Evolutionary conservation across 2,329 filamentous ascomycete genomes (phyloP), one percentile per base, ranked within the genome.

Genomic region (Cadophora sp.): DNA sequence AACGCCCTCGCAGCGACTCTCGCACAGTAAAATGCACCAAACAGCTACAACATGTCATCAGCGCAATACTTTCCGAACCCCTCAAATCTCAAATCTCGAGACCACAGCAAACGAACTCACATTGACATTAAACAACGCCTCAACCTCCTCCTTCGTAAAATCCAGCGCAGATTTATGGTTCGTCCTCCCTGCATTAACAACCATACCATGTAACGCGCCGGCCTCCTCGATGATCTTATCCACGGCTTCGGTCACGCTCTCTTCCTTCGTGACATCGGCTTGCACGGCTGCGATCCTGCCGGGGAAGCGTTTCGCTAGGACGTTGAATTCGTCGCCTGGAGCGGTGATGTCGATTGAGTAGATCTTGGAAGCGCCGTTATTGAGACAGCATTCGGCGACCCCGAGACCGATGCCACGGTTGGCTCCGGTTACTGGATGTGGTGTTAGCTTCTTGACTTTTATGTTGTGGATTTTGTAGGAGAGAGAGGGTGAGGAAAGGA

Each of bases 81-180:
- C 51, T 3, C 4, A 7, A 22, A 18, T 1, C 13, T 33, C 24
- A 47, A 58, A 30, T 30, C 27, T 30, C 27, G 6, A 30, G 4
- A 30, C 27, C 27, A 30, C 27, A 30, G 6, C 27, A 30, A 30
- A 30, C n/a, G 6, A 30, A 30, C 62, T 47, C 61, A 71, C 76
- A 65, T 83, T 83, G 0, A 83, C 77, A 43, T 76, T 77, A 70
- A 80, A 83, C 3, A 83, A 68, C 13, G 77, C 74, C 66, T 82
- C 78, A 45, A 84, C 80, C 65, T 84, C 81, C 63, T 82, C 81
- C 0, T 77, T 79, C 0, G 80, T 83, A 59, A 83, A 85, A 27
- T 85, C 82, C 6, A 85, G 74, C 0, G 83, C 83, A 1, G 83
- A 74, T 72, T 85, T 84, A 69, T 85, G 83, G 70, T 84, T 83